Evolutionary conservation across 2,329 filamentous ascomycete species (phyloP).

Genomic region (Pseudocercospora cruenta): DNA sequence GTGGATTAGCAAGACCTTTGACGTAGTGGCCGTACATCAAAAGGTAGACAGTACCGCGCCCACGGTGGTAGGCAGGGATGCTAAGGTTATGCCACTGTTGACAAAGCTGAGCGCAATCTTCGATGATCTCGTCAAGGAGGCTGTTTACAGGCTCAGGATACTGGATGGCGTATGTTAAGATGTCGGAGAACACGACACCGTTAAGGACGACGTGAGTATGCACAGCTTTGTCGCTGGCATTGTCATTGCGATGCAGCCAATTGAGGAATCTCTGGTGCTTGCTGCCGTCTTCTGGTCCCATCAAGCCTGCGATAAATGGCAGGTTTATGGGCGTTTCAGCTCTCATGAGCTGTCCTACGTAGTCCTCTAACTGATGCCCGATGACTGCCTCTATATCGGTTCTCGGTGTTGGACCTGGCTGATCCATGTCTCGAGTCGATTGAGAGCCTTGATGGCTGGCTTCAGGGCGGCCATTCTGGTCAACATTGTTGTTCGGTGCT

Average conservation of each 20-base stretch:
- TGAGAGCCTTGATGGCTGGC: not conserved
- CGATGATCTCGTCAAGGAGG: not conserved
- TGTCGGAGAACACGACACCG: not conserved
- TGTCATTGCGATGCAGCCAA: not conserved
- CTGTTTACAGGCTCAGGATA: not conserved
- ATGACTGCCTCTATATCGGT: not conserved
- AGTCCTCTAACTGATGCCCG: not conserved
- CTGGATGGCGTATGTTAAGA: not conserved
- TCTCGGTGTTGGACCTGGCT: not conserved
- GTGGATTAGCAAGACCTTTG: not conserved
- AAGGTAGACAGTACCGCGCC: not conserved
- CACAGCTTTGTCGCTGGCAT: not conserved
- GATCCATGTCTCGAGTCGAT: not conserved
- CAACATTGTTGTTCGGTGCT: not conserved
- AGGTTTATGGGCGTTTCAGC: not conserved
- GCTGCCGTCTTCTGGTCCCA: not conserved
- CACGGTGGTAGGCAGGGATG: not conserved
- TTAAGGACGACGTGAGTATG: not conserved
- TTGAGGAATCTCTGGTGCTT: not conserved
- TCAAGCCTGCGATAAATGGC: not conserved
- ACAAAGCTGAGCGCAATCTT: not conserved
- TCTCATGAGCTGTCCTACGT: not conserved
- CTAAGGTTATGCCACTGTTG: not conserved
- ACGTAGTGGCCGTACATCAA: not conserved
- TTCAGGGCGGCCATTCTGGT: too few species aligned